phyloP scores from a whole-genome alignment of 1,284 basidiomycete genomes.

The Porodaedalea pini region DNA sequence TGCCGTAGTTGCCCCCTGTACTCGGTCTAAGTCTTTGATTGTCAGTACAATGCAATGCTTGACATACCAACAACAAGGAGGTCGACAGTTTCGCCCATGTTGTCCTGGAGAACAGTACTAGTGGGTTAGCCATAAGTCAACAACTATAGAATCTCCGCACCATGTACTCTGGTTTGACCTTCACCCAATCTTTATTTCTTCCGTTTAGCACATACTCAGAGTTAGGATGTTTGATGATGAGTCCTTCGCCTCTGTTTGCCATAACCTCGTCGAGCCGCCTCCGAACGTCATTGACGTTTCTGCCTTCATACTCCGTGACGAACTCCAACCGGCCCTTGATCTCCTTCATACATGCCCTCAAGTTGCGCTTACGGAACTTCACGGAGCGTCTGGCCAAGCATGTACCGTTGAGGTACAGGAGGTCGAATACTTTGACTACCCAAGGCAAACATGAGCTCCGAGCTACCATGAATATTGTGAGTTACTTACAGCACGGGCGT shows the following conservation, averaged over 20 bases:
- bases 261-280: constrained; percentile 78
- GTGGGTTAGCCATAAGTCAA: background rate
- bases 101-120: constrained; percentile 51
- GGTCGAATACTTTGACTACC: constrained; percentile 94
- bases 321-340: constrained; percentile 80
- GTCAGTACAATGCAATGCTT: background rate
- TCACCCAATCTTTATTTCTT: constrained; percentile 87
- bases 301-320: constrained; percentile 66
- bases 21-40: background rate
- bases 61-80: constrained; percentile 79
- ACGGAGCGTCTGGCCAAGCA: constrained; percentile 63
- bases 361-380: constrained; percentile 66
- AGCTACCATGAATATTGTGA: background rate
- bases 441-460: background rate
- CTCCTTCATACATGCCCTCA: constrained; percentile 57
- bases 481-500: constrained; percentile 81
- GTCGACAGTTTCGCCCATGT: constrained; percentile 87
- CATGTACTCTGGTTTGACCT: constrained; percentile 94
- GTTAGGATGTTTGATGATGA: constrained; percentile 84
- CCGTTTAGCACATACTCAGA: constrained; percentile 82
- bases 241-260: constrained; percentile 80
- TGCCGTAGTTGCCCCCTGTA: constrained; percentile 71
- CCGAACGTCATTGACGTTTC: constrained; percentile 76
- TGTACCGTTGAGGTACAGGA: constrained; percentile 80
- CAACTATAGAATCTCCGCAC: constrained; percentile 38